Conservation (phyloP, 2,329 filamentous ascomycete species). For the Blastomyces parvus region DNA sequence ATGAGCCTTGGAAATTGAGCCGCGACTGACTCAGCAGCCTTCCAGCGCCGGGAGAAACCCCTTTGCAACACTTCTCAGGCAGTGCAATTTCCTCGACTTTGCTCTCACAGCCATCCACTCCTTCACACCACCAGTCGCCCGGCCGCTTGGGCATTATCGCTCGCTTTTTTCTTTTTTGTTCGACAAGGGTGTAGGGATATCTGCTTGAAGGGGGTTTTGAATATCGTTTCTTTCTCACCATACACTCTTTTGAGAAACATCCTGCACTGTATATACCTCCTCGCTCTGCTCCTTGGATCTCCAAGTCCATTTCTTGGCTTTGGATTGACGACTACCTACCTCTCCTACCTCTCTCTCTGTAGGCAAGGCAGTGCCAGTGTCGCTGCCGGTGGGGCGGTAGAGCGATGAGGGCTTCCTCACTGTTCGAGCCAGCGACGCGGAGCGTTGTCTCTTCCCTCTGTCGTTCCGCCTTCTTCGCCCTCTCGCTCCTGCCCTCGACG, state of each 20-base stretch:
- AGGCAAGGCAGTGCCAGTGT: conserved; percentile 19
- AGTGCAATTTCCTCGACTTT: conserved; percentile 13
- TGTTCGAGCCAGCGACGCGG: conserved; percentile 38
- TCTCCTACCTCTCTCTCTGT: not conserved
- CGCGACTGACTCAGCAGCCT: not conserved
- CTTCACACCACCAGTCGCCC: conserved; percentile 8
- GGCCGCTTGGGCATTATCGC: conserved; percentile 3
- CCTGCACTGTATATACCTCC: not conserved
- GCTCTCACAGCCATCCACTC: conserved; percentile 7
- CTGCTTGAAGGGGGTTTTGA: conserved; percentile 1
- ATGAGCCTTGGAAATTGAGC: not conserved
- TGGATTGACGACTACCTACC: conserved; percentile 1
- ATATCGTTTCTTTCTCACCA: not conserved
- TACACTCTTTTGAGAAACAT: conserved; percentile 3
- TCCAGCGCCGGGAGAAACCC: not conserved
- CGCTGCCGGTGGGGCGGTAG: conserved; percentile 31
- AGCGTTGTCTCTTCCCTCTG: conserved; percentile 27
- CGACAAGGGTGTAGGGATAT: not conserved
- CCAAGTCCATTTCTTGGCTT: not conserved
- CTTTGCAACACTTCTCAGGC: conserved; percentile 12
- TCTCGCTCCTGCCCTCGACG: conserved; percentile 10
- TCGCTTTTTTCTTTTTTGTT: conserved; percentile 9
- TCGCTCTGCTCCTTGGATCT: not conserved
- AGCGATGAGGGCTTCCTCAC: conserved; percentile 38
- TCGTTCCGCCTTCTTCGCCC: conserved; percentile 19